phyloP scores from a whole-genome alignment of 345 rosid species.

The Iberis pinnata region DNA sequence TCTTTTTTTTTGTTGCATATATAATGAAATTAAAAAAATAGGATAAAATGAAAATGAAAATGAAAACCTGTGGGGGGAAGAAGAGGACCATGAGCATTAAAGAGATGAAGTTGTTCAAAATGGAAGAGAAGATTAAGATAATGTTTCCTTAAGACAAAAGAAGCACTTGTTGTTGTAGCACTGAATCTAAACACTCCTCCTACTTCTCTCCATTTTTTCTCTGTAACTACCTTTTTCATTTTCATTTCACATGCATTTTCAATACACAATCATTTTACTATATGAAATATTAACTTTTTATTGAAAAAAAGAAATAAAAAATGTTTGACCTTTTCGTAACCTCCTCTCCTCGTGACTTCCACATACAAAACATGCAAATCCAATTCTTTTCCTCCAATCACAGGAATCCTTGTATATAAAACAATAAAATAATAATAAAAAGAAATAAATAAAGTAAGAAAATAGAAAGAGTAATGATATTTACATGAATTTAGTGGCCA shows the following conservation, averaged over 20 bases:
- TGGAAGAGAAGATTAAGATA: constrained; percentile 74
- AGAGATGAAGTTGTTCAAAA: constrained; percentile 86
- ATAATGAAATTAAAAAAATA: no score
- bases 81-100: constrained; percentile 55
- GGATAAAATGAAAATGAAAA: background rate
- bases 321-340: constrained; percentile 68
- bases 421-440: background rate
- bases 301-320: constrained; percentile 4
- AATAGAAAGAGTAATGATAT: background rate
- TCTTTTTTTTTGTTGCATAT: no score
- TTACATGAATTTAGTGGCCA: constrained; percentile 85
- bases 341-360: constrained; percentile 81
- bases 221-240: constrained; percentile 63
- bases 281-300: background rate
- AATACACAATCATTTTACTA: background rate
- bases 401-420: constrained; percentile 66
- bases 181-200: constrained; percentile 80
- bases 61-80: constrained; percentile 43
- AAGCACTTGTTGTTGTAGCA: constrained; percentile 92
- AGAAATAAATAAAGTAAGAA: background rate
- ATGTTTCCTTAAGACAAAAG: constrained; percentile 85
- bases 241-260: constrained; percentile 15
- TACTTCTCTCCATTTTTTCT: constrained; percentile 99
- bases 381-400: constrained; percentile 93
- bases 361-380: constrained; percentile 84